A percentile compares a stretch with the other conserved stretches of the same genome.
These are phyloP conservation scores for Coemansia sp. DNA, from an alignment of 192 early-diverging fungal genomes.

Conservation along the genomic window DNA sequence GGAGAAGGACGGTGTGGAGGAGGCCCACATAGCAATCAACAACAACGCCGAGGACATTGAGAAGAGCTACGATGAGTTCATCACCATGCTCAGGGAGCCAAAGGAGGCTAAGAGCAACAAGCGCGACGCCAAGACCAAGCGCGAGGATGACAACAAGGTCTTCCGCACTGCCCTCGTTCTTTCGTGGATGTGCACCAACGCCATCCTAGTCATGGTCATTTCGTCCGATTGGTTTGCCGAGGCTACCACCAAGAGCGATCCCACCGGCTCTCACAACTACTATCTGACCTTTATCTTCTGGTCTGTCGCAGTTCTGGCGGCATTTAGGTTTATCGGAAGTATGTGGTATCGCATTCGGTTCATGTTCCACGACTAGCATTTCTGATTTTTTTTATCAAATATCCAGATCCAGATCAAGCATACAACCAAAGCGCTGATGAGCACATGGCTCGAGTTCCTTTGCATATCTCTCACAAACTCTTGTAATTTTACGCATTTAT, in stretches of 20 bases:
- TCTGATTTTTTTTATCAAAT: neutral
- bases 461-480: neutral
- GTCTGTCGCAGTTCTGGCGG: slow-evolving; percentile 71
- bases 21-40: slow-evolving; percentile 75
- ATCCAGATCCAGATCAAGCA: neutral
- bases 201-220: slow-evolving; percentile 67
- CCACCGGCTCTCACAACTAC: slow-evolving; percentile 64
- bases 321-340: slow-evolving; percentile 75
- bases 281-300: slow-evolving; percentile 85
- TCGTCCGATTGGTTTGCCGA: slow-evolving; percentile 58
- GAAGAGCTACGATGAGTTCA: slow-evolving; percentile 77
- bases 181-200: slow-evolving; percentile 86
- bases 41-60: slow-evolving; percentile 77
- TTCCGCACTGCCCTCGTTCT: slow-evolving; percentile 84
- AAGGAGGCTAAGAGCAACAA: slow-evolving; percentile 40
- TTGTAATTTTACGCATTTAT: slow-evolving; percentile 5
- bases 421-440: too few species aligned
- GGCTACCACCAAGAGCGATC: slow-evolving; percentile 20
- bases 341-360: slow-evolving; percentile 67
- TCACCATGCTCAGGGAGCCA: slow-evolving; percentile 57
- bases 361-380: slow-evolving; percentile 34
- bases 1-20: slow-evolving; percentile 66
- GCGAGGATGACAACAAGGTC: slow-evolving; percentile 86
- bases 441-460: too few species aligned
- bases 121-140: slow-evolving; percentile 75